Evolutionary conservation across 768 basidiomycete species (phyloP).

Genomic region (Leccinellum luteum): DNA sequence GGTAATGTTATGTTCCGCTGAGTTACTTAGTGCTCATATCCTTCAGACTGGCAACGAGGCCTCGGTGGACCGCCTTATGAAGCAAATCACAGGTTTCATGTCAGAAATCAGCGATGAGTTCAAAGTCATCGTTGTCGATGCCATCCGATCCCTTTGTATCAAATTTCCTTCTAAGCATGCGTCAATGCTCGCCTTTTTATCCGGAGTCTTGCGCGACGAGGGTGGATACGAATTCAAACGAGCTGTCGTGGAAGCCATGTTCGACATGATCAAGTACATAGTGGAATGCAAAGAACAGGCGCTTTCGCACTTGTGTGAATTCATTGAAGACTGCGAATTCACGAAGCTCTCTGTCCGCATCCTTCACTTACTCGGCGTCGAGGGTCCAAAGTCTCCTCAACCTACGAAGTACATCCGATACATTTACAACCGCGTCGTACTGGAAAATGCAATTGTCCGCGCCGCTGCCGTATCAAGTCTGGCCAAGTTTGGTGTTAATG

Average conservation of each 20-base stretch:
- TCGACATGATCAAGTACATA: conserved; percentile 99
- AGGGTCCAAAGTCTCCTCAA: conserved; percentile 94
- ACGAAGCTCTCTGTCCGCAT: conserved; percentile 98
- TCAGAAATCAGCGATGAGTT: conserved; percentile 99
- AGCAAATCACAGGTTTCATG: conserved; percentile 99
- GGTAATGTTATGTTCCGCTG: conserved; percentile 38
- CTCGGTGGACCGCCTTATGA: conserved; percentile 97
- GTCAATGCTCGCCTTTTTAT: conserved; percentile 96
- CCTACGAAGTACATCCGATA: conserved; percentile 98
- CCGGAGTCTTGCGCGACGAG: conserved; percentile 94
- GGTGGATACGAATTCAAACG: conserved; percentile 99
- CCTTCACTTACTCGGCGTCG: conserved; percentile 89
- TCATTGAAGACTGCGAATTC: conserved; percentile 99
- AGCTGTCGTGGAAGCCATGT: conserved; percentile 98
- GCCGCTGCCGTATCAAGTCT: conserved; percentile 94
- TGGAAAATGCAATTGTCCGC: conserved; percentile 97
- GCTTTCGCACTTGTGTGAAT: conserved; percentile 96
- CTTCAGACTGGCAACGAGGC: conserved; percentile 95
- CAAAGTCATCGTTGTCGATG: conserved; percentile 99
- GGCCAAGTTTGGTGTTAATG: conserved; percentile 95
- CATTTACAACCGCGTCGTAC: conserved; percentile 98
- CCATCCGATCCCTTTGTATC: conserved; percentile 95
- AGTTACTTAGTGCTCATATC: conserved; percentile 4
- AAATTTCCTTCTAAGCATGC: conserved; percentile 98
- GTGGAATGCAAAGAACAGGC: conserved; percentile 95